Conservation (phyloP, 768 basidiomycete genomes). For the Hydnomerulius pinastri region DNA sequence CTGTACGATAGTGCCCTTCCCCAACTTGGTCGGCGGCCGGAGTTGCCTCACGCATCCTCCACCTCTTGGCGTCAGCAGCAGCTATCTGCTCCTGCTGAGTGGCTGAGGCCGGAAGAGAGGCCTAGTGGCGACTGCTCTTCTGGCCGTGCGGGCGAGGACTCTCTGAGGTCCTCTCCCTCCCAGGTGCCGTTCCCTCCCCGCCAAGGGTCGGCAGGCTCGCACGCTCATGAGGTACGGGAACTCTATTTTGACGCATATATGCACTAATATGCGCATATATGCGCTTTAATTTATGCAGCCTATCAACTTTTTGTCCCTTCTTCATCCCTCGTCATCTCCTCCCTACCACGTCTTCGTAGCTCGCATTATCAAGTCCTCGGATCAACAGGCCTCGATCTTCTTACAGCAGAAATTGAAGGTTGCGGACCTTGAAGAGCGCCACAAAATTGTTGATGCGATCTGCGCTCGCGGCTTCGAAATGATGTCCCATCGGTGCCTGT, state of each 20-base stretch:
- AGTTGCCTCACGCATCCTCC: slow-evolving; percentile 13
- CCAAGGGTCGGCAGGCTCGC: slow-evolving; percentile 26
- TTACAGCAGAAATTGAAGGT: slow-evolving; percentile 90
- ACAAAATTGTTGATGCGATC: slow-evolving; percentile 86
- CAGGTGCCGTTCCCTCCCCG: slow-evolving; percentile 25
- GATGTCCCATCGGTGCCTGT: slow-evolving; percentile 80
- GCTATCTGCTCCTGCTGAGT: slow-evolving; percentile 37
- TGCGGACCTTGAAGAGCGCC: slow-evolving; percentile 73
- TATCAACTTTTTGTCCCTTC: slow-evolving; percentile 84
- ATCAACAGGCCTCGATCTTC: slow-evolving; percentile 90
- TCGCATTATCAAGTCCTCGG: slow-evolving; percentile 86
- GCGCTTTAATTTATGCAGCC: slow-evolving; percentile 49
- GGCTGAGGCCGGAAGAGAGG: slow-evolving; percentile 43
- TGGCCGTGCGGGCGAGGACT: slow-evolving; percentile 27
- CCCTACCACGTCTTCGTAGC: slow-evolving; percentile 81
- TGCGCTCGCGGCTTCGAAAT: slow-evolving; percentile 84
- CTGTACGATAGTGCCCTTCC: slow-evolving; percentile 35
- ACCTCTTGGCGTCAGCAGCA: slow-evolving; percentile 29
- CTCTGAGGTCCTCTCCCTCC: slow-evolving; percentile 30
- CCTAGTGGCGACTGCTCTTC: slow-evolving; percentile 23
- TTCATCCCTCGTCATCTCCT: slow-evolving; percentile 84
- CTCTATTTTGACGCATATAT: slow-evolving; percentile 5
- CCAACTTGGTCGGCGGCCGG: slow-evolving; percentile 22
- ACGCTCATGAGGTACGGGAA: slow-evolving; percentile 54
- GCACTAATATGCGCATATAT: slow-evolving; percentile 18